Evolutionary conservation across 352 stramenopile species (phyloP).

Genomic region (Globisporangium nunn): DNA sequence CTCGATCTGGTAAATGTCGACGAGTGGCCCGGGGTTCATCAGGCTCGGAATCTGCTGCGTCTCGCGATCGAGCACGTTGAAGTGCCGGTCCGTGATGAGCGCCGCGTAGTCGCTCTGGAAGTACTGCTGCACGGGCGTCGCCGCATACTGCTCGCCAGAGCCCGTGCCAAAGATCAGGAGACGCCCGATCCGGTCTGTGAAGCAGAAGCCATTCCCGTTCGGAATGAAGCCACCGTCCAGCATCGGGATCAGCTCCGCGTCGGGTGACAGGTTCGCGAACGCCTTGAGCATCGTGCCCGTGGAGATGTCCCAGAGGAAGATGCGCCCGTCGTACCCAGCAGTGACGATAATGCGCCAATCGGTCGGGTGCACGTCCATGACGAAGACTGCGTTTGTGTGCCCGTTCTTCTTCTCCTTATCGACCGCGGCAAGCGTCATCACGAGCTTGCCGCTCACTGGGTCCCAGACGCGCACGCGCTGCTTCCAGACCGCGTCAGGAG

Average conservation of each 20-base stretch:
- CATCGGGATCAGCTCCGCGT: constrained; percentile 57
- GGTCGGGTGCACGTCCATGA: constrained; percentile 64
- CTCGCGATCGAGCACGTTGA: constrained; percentile 86
- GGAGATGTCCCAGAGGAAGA: constrained; percentile 84
- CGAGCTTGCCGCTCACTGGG: constrained; percentile 33
- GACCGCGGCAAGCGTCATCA: constrained; percentile 54
- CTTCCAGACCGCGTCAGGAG: constrained; percentile 36
- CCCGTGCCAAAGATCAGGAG: constrained; percentile 77
- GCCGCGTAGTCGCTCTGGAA: constrained; percentile 89
- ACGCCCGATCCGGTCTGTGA: constrained; percentile 77
- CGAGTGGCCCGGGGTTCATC: constrained; percentile 70
- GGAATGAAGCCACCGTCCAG: constrained; percentile 73
- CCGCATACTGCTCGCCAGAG: constrained; percentile 49
- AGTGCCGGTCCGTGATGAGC: constrained; percentile 80
- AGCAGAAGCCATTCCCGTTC: constrained; percentile 59
- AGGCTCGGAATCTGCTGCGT: constrained; percentile 83
- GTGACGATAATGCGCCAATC: constrained; percentile 75
- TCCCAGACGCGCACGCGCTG: constrained; percentile 69
- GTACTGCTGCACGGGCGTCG: constrained; percentile 76
- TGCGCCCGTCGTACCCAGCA: constrained; percentile 73
- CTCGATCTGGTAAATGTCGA: constrained; percentile 63
- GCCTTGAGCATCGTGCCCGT: constrained; percentile 52
- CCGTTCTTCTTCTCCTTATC: constrained; percentile 54
- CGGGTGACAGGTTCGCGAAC: constrained; percentile 50
- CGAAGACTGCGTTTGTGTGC: constrained; percentile 77